Evolutionary conservation across 202 grass and related monocot species (phyloP).

Genomic region (Hordeum pubiflorum): DNA sequence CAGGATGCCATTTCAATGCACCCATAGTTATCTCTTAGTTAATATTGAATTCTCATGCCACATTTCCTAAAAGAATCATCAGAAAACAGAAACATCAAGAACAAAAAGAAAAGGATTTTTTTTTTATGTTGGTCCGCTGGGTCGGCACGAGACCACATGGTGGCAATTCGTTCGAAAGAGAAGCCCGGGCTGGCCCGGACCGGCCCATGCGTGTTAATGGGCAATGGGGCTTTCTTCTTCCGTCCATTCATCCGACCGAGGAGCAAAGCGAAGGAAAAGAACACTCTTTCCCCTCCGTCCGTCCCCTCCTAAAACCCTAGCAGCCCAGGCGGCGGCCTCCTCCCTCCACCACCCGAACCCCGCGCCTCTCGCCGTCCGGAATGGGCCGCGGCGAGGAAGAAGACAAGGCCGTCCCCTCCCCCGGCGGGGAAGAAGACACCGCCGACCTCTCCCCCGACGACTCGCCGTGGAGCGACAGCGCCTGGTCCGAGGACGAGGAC

Average conservation of each 20-base stretch:
- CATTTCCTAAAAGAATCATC: too few relatives aligned
- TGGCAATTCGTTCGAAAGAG: too few relatives aligned
- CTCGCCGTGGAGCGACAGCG: background rate
- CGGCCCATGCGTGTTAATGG: too few relatives aligned
- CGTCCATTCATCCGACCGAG: background rate
- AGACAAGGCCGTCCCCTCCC: background rate
- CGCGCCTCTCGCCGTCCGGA: background rate
- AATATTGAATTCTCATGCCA: too few relatives aligned
- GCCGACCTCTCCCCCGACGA: background rate
- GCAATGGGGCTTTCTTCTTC: background rate
- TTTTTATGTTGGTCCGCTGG: background rate
- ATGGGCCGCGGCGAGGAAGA: background rate
- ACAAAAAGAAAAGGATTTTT: too few relatives aligned
- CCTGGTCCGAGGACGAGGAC: background rate
- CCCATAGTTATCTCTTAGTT: too few relatives aligned
- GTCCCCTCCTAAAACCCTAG: background rate
- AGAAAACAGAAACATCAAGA: too few relatives aligned
- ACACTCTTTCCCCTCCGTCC: background rate
- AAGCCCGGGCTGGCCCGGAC: too few relatives aligned
- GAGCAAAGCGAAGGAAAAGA: background rate
- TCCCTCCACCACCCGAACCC: too few relatives aligned
- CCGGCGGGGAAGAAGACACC: background rate
- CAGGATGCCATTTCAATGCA: too few relatives aligned
- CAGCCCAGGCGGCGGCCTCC: background rate
- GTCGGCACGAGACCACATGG: too few relatives aligned